Evolutionary conservation across 2,329 filamentous ascomycete genomes (phyloP).

Genomic region (Purpureocillium lavendulum): DNA sequence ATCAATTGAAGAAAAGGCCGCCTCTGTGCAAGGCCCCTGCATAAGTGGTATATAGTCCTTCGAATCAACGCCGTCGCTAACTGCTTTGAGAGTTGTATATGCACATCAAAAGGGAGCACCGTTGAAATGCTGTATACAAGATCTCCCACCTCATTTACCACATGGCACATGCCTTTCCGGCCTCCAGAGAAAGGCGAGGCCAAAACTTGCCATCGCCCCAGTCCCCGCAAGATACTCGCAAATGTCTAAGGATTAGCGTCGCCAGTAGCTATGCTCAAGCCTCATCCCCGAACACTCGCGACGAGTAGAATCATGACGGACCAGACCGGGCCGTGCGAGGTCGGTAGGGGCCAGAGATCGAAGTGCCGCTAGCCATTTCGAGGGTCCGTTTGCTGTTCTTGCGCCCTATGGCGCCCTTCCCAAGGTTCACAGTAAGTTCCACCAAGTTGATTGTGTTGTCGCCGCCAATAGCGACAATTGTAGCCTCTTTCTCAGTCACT

Average conservation of each 20-base stretch:
- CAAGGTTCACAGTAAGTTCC: constrained; percentile 32
- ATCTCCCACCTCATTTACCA: constrained; percentile 11
- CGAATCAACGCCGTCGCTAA: constrained; percentile 20
- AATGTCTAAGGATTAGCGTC: too few relatives aligned
- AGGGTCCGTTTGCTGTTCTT: constrained; percentile 12
- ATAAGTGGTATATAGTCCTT: constrained; percentile 13
- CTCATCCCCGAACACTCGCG: too few relatives aligned
- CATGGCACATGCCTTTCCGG: constrained; percentile 4
- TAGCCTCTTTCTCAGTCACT: constrained; percentile 28
- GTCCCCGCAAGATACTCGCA: too few relatives aligned
- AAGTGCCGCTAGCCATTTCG: background rate
- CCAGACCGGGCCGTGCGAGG: too few relatives aligned
- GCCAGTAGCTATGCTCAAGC: too few relatives aligned
- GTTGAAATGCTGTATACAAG: constrained; percentile 16
- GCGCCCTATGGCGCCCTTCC: constrained; percentile 18
- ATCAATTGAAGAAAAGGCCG: too few relatives aligned
- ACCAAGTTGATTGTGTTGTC: constrained; percentile 43
- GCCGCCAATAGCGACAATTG: constrained; percentile 32
- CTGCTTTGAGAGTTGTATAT: constrained; percentile 20
- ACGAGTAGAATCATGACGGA: too few relatives aligned
- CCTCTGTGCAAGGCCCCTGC: too few relatives aligned
- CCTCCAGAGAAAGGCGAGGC: too few relatives aligned
- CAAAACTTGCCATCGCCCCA: too few relatives aligned
- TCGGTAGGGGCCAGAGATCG: too few relatives aligned
- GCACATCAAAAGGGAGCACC: constrained; percentile 10